Evolutionary conservation across 345 rosid species (phyloP), one percentile per base, ranked within the genome.

Genomic region (Citrus mangshanensis): DNA sequence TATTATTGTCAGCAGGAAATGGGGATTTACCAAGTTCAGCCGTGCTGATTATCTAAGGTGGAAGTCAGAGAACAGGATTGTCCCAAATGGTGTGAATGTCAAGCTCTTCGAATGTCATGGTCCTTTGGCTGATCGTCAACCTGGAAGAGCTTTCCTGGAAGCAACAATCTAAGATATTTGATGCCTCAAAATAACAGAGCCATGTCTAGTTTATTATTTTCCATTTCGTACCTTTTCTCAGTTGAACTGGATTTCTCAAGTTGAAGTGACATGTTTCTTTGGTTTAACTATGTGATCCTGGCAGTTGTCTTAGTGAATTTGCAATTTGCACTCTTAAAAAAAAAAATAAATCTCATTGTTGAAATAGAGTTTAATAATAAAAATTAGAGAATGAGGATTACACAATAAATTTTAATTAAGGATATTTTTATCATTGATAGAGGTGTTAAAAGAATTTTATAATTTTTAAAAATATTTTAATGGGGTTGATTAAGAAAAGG

Each of bases 1-100:
- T 89, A 88, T 88, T 71, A 86, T 88, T 76, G 91, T 86, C 73
- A 85, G 89, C 89, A 85, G 89, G 85, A 88, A 86, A 75, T 88
- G 91, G 91, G 86, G 89, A 38, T 88, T 88, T 51, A 88, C 91
- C 82, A 88, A 88, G 86, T 80, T 78, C 84, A 84, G 80, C 82
- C 84, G 89, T 21, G 80, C 86, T 79, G 91, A 88, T 76, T 88
- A 88, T 79, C 40, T 79, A 68, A 85, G 56, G 73, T 79, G 88
- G 89, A 88, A 86, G 81, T 66, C 84, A 1, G 89, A 85, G 78
- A 81, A 84, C 63, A 84, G 76, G 79, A 85, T 88, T 79, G 2
- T 81, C 25, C 66, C 91, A 4, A 88, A 88, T 80, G 91, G 91
- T 68, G 89, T 88, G 46, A 88, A 88, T 72, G 91, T 89, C 0